Evolutionary conservation across 129 eudicot species (phyloP).

Genomic region (Rutidosis leptorrhynchoides): DNA sequence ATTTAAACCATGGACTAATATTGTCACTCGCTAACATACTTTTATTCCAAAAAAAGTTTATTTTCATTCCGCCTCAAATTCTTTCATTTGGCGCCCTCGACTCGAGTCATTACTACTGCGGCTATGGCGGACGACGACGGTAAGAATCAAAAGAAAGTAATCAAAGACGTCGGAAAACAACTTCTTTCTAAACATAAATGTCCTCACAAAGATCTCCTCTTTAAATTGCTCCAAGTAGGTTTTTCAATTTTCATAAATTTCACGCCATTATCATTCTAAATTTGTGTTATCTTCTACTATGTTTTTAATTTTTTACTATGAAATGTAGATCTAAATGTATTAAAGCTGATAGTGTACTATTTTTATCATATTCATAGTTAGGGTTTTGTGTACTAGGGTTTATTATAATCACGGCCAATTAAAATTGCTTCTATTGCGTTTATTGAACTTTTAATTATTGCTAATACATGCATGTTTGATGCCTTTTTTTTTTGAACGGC

Average conservation of each 20-base stretch:
- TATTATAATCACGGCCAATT: background rate
- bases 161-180: slow-evolving; percentile 61
- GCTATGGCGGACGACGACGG: slow-evolving; percentile 46
- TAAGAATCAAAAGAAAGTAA: slow-evolving; percentile 40
- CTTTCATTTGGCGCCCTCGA: slow-evolving; percentile 7
- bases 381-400: slow-evolving; percentile 12
- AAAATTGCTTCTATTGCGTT: too few species aligned
- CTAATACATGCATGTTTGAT: too few species aligned
- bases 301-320: background rate
- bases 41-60: background rate
- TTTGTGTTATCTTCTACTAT: background rate
- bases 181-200: slow-evolving; percentile 50
- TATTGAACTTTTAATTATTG: too few species aligned
- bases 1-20: too few species aligned
- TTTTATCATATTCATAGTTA: background rate
- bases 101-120: background rate
- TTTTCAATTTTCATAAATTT: background rate
- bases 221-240: slow-evolving; percentile 64
- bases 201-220: slow-evolving; percentile 64
- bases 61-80: slow-evolving; percentile 3
- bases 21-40: too few species aligned
- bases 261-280: background rate
- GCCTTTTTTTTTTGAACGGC: too few species aligned
- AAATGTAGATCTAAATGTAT: background rate
- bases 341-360: background rate